These are phyloP conservation scores for Cyclotella atomus DNA, from an alignment of 108 stramenopile genomes.

Conservation along the genomic window DNA sequence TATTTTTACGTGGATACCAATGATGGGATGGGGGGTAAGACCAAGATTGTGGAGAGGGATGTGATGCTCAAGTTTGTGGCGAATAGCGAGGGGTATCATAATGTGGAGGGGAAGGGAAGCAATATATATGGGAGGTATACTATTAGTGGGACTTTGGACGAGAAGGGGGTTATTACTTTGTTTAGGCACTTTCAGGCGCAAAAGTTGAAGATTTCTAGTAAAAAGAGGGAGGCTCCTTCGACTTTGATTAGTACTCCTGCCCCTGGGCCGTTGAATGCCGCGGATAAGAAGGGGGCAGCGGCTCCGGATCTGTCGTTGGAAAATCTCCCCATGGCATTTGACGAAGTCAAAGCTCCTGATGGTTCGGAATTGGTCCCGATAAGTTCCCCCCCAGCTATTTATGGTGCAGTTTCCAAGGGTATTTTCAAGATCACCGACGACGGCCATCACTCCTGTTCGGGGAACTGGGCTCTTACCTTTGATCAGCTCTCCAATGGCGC, in stretches of 20 bases:
- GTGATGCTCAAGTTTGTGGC: conserved; percentile 75
- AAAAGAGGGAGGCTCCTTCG: background rate
- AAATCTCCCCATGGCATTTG: background rate
- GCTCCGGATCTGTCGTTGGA: background rate
- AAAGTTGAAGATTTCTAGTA: conserved; percentile 1
- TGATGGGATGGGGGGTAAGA: conserved; percentile 49
- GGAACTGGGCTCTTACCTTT: conserved; percentile 21
- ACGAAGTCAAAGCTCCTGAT: conserved; percentile 8
- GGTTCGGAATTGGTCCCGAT: conserved; percentile 1
- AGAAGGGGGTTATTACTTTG: conserved; percentile 51
- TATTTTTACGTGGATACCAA: conserved; percentile 75
- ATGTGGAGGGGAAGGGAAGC: conserved; percentile 85
- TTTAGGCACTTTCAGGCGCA: background rate
- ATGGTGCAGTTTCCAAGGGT: conserved; percentile 47
- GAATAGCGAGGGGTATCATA: conserved; percentile 82
- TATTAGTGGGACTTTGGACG: conserved; percentile 75
- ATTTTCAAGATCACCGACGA: conserved; percentile 76
- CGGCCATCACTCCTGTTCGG: conserved; percentile 73
- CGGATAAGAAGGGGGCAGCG: background rate
- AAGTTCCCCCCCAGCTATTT: background rate
- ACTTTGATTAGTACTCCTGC: background rate
- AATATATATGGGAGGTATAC: conserved; percentile 87
- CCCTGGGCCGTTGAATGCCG: background rate
- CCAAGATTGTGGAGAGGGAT: conserved; percentile 72
- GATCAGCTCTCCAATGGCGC: conserved; percentile 59